Conservation (phyloP, 805 yeast species). For the Ogataea nonfermentans region DNA sequence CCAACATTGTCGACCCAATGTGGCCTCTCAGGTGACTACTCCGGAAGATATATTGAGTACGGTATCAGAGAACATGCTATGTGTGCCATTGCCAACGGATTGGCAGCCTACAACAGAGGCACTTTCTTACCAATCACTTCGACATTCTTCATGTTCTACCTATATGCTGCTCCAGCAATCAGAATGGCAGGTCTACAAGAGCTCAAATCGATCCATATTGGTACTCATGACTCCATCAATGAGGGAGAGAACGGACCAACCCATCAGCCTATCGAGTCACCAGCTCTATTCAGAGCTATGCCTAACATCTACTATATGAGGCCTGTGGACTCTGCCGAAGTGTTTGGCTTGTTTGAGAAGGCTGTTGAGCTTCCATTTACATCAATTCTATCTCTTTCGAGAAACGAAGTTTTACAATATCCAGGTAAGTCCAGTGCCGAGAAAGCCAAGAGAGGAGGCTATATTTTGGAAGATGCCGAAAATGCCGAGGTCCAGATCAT, state of each 20-base stretch:
- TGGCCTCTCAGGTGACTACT: conserved; percentile 70
- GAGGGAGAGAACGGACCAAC: conserved; percentile 94
- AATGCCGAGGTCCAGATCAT: conserved; percentile 65
- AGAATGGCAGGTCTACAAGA: conserved; percentile 83
- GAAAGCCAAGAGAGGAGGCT: conserved; percentile 94
- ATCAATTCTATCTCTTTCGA: conserved; percentile 69
- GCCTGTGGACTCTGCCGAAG: conserved; percentile 91
- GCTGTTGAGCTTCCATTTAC: conserved; percentile 61
- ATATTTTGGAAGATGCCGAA: conserved; percentile 62
- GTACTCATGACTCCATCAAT: conserved; percentile 88
- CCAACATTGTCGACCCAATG: conserved; percentile 47
- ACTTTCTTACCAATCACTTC: conserved; percentile 57
- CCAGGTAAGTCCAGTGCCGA: conserved; percentile 83
- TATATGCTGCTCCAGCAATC: conserved; percentile 85
- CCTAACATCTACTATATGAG: conserved; percentile 86
- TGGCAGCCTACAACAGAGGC: conserved; percentile 92
- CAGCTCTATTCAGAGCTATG: conserved; percentile 73
- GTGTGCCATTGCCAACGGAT: conserved; percentile 98
- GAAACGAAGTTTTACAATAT: conserved; percentile 90
- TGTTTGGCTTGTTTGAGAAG: conserved; percentile 73
- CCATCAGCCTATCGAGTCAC: conserved; percentile 80
- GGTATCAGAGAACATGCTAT: conserved; percentile 99
- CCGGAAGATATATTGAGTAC: conserved; percentile 92
- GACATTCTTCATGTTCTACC: conserved; percentile 77
- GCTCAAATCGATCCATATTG: conserved; percentile 81